These are phyloP conservation scores for Solanum chilense DNA, from an alignment of 257 asterid genomes.

Conservation along the genomic window DNA sequence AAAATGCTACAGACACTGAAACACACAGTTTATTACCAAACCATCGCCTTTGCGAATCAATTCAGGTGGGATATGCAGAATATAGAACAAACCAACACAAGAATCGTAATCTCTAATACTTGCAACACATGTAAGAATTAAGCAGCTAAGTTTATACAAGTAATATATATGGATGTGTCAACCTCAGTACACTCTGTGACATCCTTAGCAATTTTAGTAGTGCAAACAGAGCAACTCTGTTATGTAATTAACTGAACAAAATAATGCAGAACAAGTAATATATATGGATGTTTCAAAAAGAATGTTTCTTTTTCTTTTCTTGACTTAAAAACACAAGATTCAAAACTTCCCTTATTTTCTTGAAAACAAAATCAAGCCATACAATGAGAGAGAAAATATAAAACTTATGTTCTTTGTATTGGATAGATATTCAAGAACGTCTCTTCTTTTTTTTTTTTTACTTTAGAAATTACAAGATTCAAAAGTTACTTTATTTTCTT, in stretches of 20 bases:
- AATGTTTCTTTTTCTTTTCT: too few species aligned
- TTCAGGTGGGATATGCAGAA: neutral
- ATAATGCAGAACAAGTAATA: neutral
- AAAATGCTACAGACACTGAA: slow-evolving; percentile 2
- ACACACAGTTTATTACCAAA: neutral
- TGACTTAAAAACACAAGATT: neutral
- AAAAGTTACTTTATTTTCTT: neutral
- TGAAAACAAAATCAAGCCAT: neutral
- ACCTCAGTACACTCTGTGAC: neutral
- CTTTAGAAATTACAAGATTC: neutral
- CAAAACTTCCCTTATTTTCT: too few species aligned
- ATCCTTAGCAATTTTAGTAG: neutral
- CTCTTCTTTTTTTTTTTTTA: too few species aligned
- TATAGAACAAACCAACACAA: neutral
- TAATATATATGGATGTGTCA: neutral
- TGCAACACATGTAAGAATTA: neutral
- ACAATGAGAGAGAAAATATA: neutral
- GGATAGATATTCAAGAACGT: neutral
- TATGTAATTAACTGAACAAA: neutral
- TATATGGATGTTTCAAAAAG: neutral
- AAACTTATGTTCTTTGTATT: neutral
- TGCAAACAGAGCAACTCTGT: neutral
- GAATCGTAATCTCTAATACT: neutral
- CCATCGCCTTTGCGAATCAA: neutral
- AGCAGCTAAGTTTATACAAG: neutral